Conservation (phyloP, 2,329 filamentous ascomycete species). For the Bipolaris bicolor region DNA sequence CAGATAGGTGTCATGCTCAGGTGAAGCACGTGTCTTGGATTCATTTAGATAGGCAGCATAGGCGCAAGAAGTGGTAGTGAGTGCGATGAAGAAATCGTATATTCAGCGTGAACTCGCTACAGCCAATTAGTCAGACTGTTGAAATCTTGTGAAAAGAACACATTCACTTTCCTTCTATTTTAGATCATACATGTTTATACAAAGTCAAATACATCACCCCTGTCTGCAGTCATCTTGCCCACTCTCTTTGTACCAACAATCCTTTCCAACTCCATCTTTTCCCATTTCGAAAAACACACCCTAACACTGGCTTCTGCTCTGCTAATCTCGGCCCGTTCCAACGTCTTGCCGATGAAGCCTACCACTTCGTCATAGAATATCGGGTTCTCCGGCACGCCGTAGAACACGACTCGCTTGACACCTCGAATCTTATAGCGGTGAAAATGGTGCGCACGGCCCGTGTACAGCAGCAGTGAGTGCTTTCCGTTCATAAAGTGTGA, state of each 20-base stretch:
- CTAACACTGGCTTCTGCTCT: slow-evolving; percentile 58
- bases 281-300: slow-evolving; percentile 83
- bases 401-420: slow-evolving; percentile 84
- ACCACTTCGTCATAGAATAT: slow-evolving; percentile 79
- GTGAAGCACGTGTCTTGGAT: too few species aligned
- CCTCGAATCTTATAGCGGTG: slow-evolving; percentile 83
- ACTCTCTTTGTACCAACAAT: slow-evolving; percentile 83
- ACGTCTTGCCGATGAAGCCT: slow-evolving; percentile 64
- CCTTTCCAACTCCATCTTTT: slow-evolving; percentile 85
- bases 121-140: neutral
- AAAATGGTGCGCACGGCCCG: slow-evolving; percentile 96
- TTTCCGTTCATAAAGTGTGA: slow-evolving; percentile 86
- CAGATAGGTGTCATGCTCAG: neutral
- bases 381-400: slow-evolving; percentile 87
- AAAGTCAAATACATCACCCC: slow-evolving; percentile 93
- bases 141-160: too few species aligned
- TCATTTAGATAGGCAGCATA: too few species aligned
- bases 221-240: slow-evolving; percentile 81
- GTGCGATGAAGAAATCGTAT: too few species aligned
- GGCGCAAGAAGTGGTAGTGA: neutral
- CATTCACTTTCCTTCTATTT: too few species aligned
- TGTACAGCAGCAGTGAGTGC: slow-evolving; percentile 85
- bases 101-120: neutral
- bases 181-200: slow-evolving; percentile 56
- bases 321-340: slow-evolving; percentile 64